phyloP scores from a whole-genome alignment of 306 rosid genomes.

The Macrotyloma uniflorum region DNA sequence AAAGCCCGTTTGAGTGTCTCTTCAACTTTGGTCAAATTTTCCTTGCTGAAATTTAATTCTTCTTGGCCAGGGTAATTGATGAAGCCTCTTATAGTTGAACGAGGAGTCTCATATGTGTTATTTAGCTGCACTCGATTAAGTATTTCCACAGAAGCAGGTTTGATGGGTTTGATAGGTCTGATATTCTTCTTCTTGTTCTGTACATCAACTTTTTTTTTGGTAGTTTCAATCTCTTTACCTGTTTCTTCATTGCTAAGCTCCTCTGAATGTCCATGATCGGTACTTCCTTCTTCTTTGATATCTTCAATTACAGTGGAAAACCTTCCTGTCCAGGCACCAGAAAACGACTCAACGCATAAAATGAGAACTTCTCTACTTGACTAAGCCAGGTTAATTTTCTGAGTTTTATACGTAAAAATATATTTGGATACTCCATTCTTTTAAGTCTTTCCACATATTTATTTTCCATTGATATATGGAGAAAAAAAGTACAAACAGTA shows the following conservation, averaged over 20 bases:
- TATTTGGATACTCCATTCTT: too few species aligned
- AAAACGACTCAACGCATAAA: neutral
- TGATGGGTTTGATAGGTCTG: slow-evolving; percentile 32
- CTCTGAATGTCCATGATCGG: slow-evolving; percentile 35
- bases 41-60: slow-evolving; percentile 55
- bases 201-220: slow-evolving; percentile 19
- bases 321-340: slow-evolving; percentile 44
- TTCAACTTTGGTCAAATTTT: slow-evolving; percentile 60
- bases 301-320: slow-evolving; percentile 48
- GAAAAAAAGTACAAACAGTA: too few species aligned
- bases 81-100: slow-evolving; percentile 60
- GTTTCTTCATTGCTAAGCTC: slow-evolving; percentile 28
- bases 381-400: too few species aligned
- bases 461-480: too few species aligned
- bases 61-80: slow-evolving; percentile 47
- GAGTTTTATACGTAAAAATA: too few species aligned
- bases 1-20: slow-evolving; percentile 55
- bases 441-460: too few species aligned
- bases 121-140: slow-evolving; percentile 58
- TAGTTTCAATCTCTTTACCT: neutral
- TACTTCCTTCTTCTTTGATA: slow-evolving; percentile 50
- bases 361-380: neutral
- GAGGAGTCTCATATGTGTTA: slow-evolving; percentile 58
- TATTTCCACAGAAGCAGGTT: slow-evolving; percentile 59
- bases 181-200: slow-evolving; percentile 18